Evolutionary conservation across 192 early-diverging fungal genomes (phyloP).

Genomic region (Coemansia sp.): DNA sequence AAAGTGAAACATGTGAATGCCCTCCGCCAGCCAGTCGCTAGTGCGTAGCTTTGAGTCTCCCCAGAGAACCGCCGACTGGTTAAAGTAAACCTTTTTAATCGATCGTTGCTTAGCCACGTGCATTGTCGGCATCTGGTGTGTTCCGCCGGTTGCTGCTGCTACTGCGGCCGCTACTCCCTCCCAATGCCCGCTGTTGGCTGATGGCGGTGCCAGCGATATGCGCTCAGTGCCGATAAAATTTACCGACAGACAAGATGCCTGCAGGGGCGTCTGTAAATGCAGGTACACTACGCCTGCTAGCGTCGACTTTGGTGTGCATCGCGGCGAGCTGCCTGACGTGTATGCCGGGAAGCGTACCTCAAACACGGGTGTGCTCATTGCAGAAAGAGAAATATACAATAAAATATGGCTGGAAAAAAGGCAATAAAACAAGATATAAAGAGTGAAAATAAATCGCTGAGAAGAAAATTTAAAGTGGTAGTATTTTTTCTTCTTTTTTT

Average conservation of each 20-base stretch:
- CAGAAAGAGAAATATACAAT: neutral
- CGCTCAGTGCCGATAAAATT: constrained; percentile 40
- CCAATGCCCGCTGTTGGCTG: constrained; percentile 25
- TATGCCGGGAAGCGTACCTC: constrained; percentile 51
- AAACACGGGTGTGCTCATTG: constrained; percentile 21
- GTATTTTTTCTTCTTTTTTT: neutral
- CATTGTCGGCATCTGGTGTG: neutral
- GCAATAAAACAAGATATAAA: neutral
- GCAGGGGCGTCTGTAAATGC: constrained; percentile 13
- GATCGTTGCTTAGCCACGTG: constrained; percentile 18
- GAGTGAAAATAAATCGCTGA: neutral
- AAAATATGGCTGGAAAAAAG: neutral
- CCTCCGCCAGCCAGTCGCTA: constrained; percentile 9
- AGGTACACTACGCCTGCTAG: constrained; percentile 41
- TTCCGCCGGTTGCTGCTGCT: constrained; percentile 1
- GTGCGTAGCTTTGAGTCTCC: constrained; percentile 31
- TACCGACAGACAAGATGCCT: constrained; percentile 30
- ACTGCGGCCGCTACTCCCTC: neutral
- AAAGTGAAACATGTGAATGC: constrained; percentile 52
- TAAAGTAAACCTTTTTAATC: constrained; percentile 43
- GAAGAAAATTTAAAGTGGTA: neutral
- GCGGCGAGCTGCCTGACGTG: constrained; percentile 38
- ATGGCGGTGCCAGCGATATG: constrained; percentile 31
- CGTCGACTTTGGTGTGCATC: constrained; percentile 43
- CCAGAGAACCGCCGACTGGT: constrained; percentile 41